Conservation (phyloP, 2,329 filamentous ascomycete species). For the Mycosphaerelloides madeirae region DNA sequence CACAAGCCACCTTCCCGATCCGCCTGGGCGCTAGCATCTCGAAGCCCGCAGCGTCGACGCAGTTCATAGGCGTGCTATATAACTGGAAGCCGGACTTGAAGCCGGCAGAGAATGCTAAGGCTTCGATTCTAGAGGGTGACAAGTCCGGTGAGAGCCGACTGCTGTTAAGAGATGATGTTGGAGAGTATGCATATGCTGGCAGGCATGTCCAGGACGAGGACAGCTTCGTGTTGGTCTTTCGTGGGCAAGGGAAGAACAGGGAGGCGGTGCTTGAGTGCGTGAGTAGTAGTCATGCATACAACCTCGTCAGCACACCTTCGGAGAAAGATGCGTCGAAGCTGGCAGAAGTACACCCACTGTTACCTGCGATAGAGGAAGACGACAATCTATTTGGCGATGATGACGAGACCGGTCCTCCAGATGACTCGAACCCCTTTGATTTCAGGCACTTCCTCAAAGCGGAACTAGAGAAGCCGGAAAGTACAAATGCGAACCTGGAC, state of each 20-base stretch:
- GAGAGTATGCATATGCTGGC: constrained; percentile 38
- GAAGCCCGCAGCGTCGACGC: constrained; percentile 12
- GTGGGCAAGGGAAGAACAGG: constrained; percentile 22
- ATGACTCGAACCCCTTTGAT: constrained; percentile 46
- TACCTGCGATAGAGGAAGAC: constrained; percentile 18
- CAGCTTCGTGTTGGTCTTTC: constrained; percentile 57
- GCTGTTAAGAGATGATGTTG: constrained; percentile 23
- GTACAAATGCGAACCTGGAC: constrained; percentile 8
- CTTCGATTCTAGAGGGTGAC: constrained; percentile 24
- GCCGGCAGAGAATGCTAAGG: constrained; percentile 15
- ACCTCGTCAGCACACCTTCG: constrained; percentile 65
- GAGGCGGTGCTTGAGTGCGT: constrained; percentile 62
- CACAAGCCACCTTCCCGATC: constrained; percentile 24
- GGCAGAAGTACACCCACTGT: constrained; percentile 61
- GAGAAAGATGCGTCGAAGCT: constrained; percentile 61
- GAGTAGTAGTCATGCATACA: constrained; percentile 82
- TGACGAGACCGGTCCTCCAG: constrained; percentile 36
- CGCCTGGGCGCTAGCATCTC: constrained; percentile 28
- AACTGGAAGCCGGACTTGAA: constrained; percentile 43
- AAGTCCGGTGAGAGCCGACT: constrained; percentile 15
- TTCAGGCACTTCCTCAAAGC: constrained; percentile 44
- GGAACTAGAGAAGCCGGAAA: constrained; percentile 25
- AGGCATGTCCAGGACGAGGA: constrained; percentile 52
- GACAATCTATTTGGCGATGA: constrained; percentile 29
- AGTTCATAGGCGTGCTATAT: constrained; percentile 29